Evolutionary conservation across 306 rosid genomes (phyloP).

Genomic region (Senna siamea): DNA sequence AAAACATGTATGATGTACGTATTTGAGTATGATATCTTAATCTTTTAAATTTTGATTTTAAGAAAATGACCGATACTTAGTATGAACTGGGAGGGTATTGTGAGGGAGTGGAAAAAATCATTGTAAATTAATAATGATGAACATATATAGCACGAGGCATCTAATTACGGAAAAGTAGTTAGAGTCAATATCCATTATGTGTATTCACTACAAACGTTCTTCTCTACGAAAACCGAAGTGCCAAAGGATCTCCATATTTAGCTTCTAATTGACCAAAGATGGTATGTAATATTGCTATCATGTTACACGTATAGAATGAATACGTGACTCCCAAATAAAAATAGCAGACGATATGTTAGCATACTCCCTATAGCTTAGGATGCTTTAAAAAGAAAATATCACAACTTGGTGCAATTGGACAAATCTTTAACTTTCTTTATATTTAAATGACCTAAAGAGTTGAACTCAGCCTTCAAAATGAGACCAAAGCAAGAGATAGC

Average conservation of each 20-base stretch:
- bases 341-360: conserved; percentile 11
- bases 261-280: conserved; percentile 1
- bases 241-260: conserved; percentile 3
- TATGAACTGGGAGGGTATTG: too few relatives aligned
- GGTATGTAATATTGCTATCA: conserved; percentile 37
- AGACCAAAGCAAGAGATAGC: background rate
- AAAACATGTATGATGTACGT: too few relatives aligned
- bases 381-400: conserved; percentile 33
- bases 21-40: too few relatives aligned
- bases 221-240: conserved; percentile 2
- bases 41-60: too few relatives aligned
- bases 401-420: conserved; percentile 16
- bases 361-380: conserved; percentile 10
- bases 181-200: too few relatives aligned
- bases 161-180: background rate
- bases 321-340: background rate
- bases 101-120: background rate
- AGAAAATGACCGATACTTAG: too few relatives aligned
- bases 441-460: background rate
- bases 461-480: conserved; percentile 30
- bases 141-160: conserved; percentile 37
- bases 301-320: background rate
- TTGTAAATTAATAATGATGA: conserved; percentile 1
- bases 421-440: background rate
- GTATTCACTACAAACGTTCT: too few relatives aligned